Base-by-base conservation (phyloP, 169 alveolate species). In the Plasmodium vinckei region DNA sequence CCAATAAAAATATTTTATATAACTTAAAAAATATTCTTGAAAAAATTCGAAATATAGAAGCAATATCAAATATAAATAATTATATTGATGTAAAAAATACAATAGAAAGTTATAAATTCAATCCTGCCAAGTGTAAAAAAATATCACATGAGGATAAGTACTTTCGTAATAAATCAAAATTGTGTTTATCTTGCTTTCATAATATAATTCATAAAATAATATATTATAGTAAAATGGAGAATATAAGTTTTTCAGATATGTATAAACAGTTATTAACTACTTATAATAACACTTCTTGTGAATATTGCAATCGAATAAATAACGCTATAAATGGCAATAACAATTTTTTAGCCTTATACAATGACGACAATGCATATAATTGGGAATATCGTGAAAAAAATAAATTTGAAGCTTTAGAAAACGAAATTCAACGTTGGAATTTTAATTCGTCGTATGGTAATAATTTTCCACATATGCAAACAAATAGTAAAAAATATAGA, bases 1-100 rank as follows among this genome's bases (percentile, higher is more conserved):
- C 65, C 7, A 77, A 77, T 47, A 69, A 77, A n/a, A 21, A 39
- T 25, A 77, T 77, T 61, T 47, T 77, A 51, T 17, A 39, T 42
- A 77, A 77, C 59, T n/a, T 77, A 27, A 77, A 61, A 65, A 77
- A 77, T 63, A 77, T 77, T 5, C 49, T 63, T 68, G 88, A 77
- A 47, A 77, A 77, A 63, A 77, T 77, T 54, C n/a, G 13, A 49
- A 77, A 54, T 47, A 77, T 77, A 19, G 88, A 77, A 21, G 42
- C 27, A 56, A 7, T 77, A 59, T 63, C 88, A 77, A 77, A 77
- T 57, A 51, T 77, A 23, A 57, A 57, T 23, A 77, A 61, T 77
- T 77, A 63, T 77, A 64, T 47, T 15, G 27, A 68, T 64, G 47
- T 77, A 27, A 77, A 64, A 49, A 63, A 77, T 19, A 65, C 63